Conservation (phyloP, 179 eudicot species). For the Dionaea muscipula region DNA sequence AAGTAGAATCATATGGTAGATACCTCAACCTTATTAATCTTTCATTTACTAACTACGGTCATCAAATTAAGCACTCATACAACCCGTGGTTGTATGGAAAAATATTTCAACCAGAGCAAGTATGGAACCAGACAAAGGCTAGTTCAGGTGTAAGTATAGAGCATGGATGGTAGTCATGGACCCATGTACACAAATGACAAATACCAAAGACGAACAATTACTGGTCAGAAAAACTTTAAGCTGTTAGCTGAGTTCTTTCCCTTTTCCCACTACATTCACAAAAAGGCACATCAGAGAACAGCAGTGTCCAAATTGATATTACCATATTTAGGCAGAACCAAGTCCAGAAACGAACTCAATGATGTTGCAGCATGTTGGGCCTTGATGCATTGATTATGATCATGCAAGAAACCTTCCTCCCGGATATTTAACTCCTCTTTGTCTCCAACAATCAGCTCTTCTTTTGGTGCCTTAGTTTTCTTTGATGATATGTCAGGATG, state of each 20-base stretch:
- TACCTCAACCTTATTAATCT: no score
- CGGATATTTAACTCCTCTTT: not conserved
- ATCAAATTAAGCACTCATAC: no score
- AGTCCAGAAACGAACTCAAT: not conserved
- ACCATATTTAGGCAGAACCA: constrained; percentile 1
- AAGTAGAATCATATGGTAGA: no score
- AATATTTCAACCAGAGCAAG: no score
- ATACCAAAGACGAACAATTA: no score
- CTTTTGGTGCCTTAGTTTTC: not conserved
- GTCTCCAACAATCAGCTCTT: not conserved
- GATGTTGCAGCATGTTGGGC: not conserved
- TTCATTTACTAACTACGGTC: no score
- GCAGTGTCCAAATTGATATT: not conserved
- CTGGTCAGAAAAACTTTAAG: no score
- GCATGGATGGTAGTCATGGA: no score
- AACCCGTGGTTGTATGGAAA: no score
- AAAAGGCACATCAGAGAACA: not conserved
- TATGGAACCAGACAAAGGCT: no score
- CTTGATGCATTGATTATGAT: not conserved
- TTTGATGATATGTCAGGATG: not conserved
- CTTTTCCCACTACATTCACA: not conserved
- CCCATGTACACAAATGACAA: no score
- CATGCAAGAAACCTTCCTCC: constrained; percentile 1
- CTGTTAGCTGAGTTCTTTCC: not conserved
- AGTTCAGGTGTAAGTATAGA: no score